Evolutionary conservation across 2,329 filamentous ascomycete species (phyloP).

Genomic region (Stagonosporopsis chrysanthemi): DNA sequence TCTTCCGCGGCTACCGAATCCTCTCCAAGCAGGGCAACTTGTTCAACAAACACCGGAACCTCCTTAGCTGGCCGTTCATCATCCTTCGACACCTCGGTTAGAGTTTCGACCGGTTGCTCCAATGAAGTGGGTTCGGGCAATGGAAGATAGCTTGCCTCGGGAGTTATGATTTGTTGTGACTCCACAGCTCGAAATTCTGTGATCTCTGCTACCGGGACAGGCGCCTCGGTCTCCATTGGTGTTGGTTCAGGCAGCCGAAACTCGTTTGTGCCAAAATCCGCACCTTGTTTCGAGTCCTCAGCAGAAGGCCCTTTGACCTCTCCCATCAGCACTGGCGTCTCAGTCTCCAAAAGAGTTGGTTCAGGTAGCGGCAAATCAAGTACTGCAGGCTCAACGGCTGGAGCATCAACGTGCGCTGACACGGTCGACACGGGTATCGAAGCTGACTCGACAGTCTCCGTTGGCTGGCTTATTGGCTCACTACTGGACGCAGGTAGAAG

Average conservation of each 20-base stretch:
- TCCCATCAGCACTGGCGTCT: neutral
- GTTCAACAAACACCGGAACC: neutral
- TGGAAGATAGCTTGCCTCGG: neutral
- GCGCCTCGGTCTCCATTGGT: slow-evolving; percentile 1
- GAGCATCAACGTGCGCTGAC: neutral
- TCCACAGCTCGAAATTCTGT: neutral
- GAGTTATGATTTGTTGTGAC: neutral
- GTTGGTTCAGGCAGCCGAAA: slow-evolving; percentile 1
- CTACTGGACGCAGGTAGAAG: slow-evolving; percentile 15
- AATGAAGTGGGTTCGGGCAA: slow-evolving; percentile 1
- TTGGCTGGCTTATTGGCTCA: slow-evolving; percentile 1
- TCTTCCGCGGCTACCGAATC: neutral
- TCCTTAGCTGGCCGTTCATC: neutral
- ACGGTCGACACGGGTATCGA: slow-evolving; percentile 1
- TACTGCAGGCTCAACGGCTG: neutral
- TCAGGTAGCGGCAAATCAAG: neutral
- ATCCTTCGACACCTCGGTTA: neutral
- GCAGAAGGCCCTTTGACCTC: neutral
- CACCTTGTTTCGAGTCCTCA: neutral
- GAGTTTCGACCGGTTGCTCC: neutral
- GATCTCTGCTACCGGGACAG: neutral
- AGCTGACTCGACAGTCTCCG: slow-evolving; percentile 3
- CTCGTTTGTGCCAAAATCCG: neutral
- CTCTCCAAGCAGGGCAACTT: neutral
- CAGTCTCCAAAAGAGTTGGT: slow-evolving; percentile 3